Evolutionary conservation across 257 asterid species (phyloP).

Genomic region (Rubia yunnanensis): DNA sequence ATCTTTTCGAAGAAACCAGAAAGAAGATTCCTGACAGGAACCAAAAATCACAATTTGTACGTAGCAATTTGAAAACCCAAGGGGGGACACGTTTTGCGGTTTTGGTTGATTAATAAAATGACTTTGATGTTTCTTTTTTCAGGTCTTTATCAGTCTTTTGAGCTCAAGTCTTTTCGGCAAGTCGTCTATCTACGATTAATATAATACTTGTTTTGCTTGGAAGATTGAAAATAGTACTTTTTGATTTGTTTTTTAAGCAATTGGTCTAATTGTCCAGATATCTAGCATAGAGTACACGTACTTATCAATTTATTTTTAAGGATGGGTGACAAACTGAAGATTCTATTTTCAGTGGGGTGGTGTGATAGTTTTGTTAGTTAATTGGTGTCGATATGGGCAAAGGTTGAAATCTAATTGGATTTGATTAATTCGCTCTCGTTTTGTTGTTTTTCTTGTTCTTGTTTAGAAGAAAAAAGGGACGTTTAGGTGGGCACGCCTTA

Average conservation of each 20-base stretch:
- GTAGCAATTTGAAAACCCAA: neutral
- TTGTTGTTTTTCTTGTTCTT: neutral
- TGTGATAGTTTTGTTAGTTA: conserved; percentile 1
- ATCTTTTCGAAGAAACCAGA: conserved; percentile 17
- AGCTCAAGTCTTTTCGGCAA: neutral
- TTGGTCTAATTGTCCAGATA: conserved; percentile 3
- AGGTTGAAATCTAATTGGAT: neutral
- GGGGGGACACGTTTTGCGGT: neutral
- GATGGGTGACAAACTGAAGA: conserved; percentile 2
- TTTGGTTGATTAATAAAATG: neutral
- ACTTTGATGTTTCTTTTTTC: neutral
- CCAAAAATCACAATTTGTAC: neutral
- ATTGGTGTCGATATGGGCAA: neutral
- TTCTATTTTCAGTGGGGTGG: neutral
- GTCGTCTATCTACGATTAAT: conserved; percentile 7
- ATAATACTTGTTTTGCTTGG: neutral
- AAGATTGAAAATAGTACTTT: neutral
- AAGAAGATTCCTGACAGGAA: conserved; percentile 12
- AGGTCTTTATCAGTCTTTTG: neutral
- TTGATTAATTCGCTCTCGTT: neutral
- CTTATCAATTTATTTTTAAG: neutral
- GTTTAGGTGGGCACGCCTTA: neutral
- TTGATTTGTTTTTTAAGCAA: neutral
- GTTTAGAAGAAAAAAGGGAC: neutral
- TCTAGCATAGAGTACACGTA: neutral